Conservation (phyloP, 371 early-diverging fungal genomes). For the Zychaea mexicana region DNA sequence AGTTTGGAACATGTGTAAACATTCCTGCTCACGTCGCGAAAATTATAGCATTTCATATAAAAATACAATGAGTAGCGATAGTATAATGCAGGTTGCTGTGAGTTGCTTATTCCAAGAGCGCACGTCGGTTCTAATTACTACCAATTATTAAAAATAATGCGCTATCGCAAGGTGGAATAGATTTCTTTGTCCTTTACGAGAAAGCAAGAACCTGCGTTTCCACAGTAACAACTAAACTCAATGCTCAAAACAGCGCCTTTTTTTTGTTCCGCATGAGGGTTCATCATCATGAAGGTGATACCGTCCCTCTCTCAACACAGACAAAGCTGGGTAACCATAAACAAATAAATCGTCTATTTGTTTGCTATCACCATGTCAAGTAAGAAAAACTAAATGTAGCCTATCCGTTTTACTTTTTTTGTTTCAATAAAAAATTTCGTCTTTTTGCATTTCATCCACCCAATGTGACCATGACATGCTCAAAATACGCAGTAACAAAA, state of each 20-base stretch:
- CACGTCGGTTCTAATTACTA: no score
- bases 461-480: not conserved
- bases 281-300: not conserved
- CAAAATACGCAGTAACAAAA: not conserved
- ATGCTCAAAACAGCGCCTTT: not conserved
- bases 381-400: not conserved
- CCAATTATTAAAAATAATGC: no score
- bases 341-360: not conserved
- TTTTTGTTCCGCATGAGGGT: not conserved
- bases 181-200: not conserved
- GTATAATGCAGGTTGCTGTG: no score
- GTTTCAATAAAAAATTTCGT: not conserved
- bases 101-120: no score
- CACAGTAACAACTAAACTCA: no score
- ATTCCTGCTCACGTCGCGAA: not conserved
- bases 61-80: not conserved
- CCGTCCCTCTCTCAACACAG: not conserved
- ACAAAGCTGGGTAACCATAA: not conserved
- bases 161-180: no score
- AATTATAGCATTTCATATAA: not conserved
- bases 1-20: slow-evolving; percentile 4
- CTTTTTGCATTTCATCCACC: not conserved
- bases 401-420: not conserved
- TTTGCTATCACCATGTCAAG: not conserved
- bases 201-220: no score